Evolutionary conservation across 164 flowering plant species (phyloP), one percentile per base, ranked within the genome.

Genomic region (Saururus chinensis): DNA sequence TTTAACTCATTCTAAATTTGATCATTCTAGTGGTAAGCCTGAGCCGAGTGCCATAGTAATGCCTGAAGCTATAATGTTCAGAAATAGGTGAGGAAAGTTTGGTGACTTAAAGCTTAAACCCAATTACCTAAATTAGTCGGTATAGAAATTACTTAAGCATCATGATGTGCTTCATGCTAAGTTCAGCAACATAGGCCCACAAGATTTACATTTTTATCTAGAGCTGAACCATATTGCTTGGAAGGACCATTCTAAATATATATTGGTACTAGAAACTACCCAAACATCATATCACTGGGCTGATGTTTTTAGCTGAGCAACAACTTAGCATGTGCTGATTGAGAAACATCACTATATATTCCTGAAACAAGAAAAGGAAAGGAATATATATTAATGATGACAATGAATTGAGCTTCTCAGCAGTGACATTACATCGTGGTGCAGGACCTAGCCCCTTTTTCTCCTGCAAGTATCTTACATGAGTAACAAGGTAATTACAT

Each of bases 401-500:
- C 59, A 92, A 63, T n/a, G 95, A 85, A 71, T 80, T 82, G 42
- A 92, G 83, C 67, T 92, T 96, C 9, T 76, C 81, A 42, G 70
- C 70, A 62, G 82, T 82, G 17, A 88, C 60, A 68, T 84, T 79
- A 88, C 95, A 87, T 51, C 83, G 26, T 40, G 92, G 96, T 59
- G 92, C 82, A 69, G 88, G 53, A 37, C 70, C 72, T 56, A 96
- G 92, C 2, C 82, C 87, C 70, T 84, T 91, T 73, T 82, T 88
- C 77, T 83, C 98, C 96, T 91, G 84, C 24, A 74, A 40, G 8
- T 6, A 11, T 11, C 6, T 11, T 6, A 40, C 42, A 40, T 40
- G 42, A 40, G 6, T 6, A 40, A 6, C 42, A 40, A 40, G 42
- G 11, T 40, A 40, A 6, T 6, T 40, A 40, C 42, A 40, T 40